These are phyloP conservation scores for Coprinellus micaceus DNA, from an alignment of 768 basidiomycete species.

Conservation along the genomic window DNA sequence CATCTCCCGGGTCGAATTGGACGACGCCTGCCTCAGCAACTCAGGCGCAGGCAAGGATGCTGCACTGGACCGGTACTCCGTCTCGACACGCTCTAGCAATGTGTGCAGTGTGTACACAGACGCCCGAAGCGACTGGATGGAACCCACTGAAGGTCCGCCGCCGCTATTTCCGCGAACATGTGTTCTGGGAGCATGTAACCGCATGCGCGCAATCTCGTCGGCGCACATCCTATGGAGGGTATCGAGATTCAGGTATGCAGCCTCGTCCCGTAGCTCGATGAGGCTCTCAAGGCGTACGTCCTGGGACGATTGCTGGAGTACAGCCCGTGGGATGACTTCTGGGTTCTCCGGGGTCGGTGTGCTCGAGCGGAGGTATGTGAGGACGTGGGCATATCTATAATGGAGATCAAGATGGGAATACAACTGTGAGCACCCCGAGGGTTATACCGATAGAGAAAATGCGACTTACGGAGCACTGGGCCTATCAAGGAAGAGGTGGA, in stretches of 20 bases:
- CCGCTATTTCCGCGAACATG: slow-evolving; percentile 41
- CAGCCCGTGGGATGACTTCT: slow-evolving; percentile 56
- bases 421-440: background rate
- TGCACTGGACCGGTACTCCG: slow-evolving; percentile 21
- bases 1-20: background rate
- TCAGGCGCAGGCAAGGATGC: background rate
- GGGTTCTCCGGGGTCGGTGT: slow-evolving; percentile 41
- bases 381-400: slow-evolving; percentile 64
- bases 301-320: slow-evolving; percentile 36
- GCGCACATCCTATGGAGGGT: slow-evolving; percentile 62
- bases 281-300: slow-evolving; percentile 58
- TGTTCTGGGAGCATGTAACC: slow-evolving; percentile 35
- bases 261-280: slow-evolving; percentile 77
- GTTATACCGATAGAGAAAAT: background rate
- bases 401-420: background rate
- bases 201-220: slow-evolving; percentile 55
- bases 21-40: background rate
- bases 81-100: slow-evolving; percentile 51
- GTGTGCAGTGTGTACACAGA: slow-evolving; percentile 62
- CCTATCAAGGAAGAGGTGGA: slow-evolving; percentile 78
- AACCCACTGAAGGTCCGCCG: slow-evolving; percentile 22
- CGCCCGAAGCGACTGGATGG: slow-evolving; percentile 45
- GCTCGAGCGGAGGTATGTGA: slow-evolving; percentile 67
- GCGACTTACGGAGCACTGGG: slow-evolving; percentile 71
- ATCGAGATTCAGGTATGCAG: slow-evolving; percentile 66